Percentiles rank a stretch among this genome's conserved stretches.
Evolutionary conservation across 176 grass and related monocot species (phyloP).

Genomic region (Zoysia pacifica): DNA sequence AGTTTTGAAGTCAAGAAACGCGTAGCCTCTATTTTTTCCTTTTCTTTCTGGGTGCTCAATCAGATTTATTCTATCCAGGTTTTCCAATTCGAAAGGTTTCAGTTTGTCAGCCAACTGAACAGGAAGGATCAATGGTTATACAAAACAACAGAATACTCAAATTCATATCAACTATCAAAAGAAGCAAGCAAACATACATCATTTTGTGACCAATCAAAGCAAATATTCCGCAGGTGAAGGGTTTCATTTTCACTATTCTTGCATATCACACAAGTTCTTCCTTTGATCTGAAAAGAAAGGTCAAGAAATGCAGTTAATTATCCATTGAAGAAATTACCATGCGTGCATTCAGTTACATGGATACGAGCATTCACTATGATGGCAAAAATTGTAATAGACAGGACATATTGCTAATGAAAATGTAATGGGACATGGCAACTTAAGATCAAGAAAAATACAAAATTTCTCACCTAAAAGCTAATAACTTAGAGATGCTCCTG

Average conservation of each 20-base stretch:
- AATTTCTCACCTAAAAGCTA: background rate
- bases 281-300: slow-evolving; percentile 51
- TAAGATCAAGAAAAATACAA: slow-evolving; percentile 10
- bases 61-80: slow-evolving; percentile 74
- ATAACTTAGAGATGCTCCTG: background rate
- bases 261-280: slow-evolving; percentile 57
- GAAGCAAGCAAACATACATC: slow-evolving; percentile 49
- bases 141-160: slow-evolving; percentile 34
- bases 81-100: slow-evolving; percentile 61
- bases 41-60: slow-evolving; percentile 69
- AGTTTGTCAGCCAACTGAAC: slow-evolving; percentile 67
- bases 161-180: slow-evolving; percentile 16
- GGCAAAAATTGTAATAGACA: slow-evolving; percentile 23
- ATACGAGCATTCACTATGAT: slow-evolving; percentile 15
- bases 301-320: slow-evolving; percentile 18
- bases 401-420: slow-evolving; percentile 8
- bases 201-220: slow-evolving; percentile 61
- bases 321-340: slow-evolving; percentile 17
- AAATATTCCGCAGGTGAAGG: slow-evolving; percentile 68
- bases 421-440: background rate
- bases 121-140: slow-evolving; percentile 28
- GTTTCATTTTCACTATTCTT: slow-evolving; percentile 63
- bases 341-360: background rate
- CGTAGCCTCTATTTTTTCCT: slow-evolving; percentile 81
- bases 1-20: slow-evolving; percentile 76